These are phyloP conservation scores for Fusarium equiseti DNA, from an alignment of 2,329 filamentous ascomycete species.

Conservation along the genomic window DNA sequence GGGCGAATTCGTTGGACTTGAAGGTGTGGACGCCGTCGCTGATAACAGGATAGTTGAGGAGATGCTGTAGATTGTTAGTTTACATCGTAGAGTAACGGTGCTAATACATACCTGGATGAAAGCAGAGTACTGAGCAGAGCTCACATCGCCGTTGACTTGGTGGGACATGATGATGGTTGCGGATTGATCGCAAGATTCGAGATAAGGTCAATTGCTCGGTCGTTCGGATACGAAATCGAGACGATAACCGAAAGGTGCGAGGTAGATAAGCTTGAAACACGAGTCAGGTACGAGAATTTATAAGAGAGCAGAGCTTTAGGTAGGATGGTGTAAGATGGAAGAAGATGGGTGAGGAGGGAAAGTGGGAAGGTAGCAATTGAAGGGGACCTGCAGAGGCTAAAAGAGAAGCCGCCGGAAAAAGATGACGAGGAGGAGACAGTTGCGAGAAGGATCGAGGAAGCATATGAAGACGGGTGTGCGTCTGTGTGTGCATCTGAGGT, in stretches of 20 bases:
- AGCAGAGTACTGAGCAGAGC: conserved; percentile 59
- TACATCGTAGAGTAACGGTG: not conserved
- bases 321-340: conserved; percentile 15
- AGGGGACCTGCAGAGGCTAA: conserved; percentile 42
- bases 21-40: conserved; percentile 82
- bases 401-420: conserved; percentile 27
- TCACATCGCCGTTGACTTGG: conserved; percentile 66
- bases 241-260: conserved; percentile 27
- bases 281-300: conserved; percentile 18
- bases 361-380: conserved; percentile 35
- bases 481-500: conserved; percentile 19
- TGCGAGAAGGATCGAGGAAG: conserved; percentile 1
- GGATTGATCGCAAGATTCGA: conserved; percentile 20
- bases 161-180: conserved; percentile 52
- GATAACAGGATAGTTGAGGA: conserved; percentile 86
- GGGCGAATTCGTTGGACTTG: conserved; percentile 84
- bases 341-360: conserved; percentile 25
- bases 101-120: conserved; percentile 58
- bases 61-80: conserved; percentile 68
- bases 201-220: conserved; percentile 26
- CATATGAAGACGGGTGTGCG: conserved; percentile 8
- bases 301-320: conserved; percentile 9
- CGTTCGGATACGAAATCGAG: conserved; percentile 8
- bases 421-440: conserved; percentile 25
- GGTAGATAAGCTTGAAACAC: conserved; percentile 18